Evolutionary conservation across 176 grass and related monocot species (phyloP).

Genomic region (Phyllostachys edulis): DNA sequence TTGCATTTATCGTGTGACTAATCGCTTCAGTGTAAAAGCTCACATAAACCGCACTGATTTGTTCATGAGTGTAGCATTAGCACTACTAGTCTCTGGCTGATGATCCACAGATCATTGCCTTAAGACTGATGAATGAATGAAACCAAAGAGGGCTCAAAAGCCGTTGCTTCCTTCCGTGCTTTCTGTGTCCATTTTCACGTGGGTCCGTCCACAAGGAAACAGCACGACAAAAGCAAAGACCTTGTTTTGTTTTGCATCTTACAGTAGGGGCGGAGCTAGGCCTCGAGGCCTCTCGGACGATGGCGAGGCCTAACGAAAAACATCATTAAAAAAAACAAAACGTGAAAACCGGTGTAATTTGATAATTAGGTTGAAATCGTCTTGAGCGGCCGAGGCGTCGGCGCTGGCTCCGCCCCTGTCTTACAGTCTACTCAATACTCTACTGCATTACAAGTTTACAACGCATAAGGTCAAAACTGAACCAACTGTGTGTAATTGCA

Average conservation of each 20-base stretch:
- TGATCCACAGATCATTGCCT: not conserved
- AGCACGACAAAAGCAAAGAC: not conserved
- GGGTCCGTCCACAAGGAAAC: not conserved
- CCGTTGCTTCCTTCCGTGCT: conserved; percentile 24
- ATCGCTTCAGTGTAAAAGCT: not conserved
- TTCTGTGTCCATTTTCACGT: conserved; percentile 25
- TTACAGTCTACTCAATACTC: not conserved
- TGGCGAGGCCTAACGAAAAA: too few species aligned
- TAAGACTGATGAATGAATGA: not conserved
- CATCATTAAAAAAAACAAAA: too few species aligned
- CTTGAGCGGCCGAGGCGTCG: too few species aligned
- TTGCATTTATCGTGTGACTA: not conserved
- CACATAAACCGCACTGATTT: not conserved
- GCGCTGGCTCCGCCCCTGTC: too few species aligned
- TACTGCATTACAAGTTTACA: not conserved
- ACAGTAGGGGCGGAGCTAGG: too few species aligned
- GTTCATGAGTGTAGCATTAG: not conserved
- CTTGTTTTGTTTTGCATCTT: not conserved
- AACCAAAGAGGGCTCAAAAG: not conserved
- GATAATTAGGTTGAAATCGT: too few species aligned
- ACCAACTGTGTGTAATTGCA: not conserved
- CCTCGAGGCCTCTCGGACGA: too few species aligned
- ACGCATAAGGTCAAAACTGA: not conserved
- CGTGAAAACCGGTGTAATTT: too few species aligned
- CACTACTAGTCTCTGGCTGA: not conserved